These are phyloP conservation scores for Leptomonas pyrrhocoris DNA, from an alignment of 208 protist genomes.

Conservation along the genomic window DNA sequence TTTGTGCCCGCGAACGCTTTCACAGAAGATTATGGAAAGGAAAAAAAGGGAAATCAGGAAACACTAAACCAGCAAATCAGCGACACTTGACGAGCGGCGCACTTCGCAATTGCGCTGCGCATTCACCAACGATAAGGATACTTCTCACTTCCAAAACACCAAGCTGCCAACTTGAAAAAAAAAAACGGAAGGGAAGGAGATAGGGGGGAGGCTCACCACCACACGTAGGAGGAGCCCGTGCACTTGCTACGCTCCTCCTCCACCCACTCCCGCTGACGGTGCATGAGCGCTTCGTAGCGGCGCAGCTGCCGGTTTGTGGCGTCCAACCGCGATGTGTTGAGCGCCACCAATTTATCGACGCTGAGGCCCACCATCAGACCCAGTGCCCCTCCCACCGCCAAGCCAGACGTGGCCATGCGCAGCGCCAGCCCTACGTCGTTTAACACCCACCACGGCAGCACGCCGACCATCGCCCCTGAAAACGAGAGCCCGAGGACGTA, in stretches of 20 bases:
- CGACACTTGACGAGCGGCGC: no score
- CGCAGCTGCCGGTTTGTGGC: slow-evolving; percentile 73
- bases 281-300: slow-evolving; percentile 86
- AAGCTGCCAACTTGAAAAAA: neutral
- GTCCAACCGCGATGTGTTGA: slow-evolving; percentile 77
- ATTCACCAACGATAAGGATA: no score
- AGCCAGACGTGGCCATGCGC: slow-evolving; percentile 67
- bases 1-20: no score
- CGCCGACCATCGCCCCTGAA: slow-evolving; percentile 75
- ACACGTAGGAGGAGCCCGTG: slow-evolving; percentile 45
- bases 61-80: no score
- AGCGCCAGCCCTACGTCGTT: slow-evolving; percentile 57
- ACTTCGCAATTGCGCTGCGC: no score
- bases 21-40: no score
- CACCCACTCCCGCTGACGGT: slow-evolving; percentile 64
- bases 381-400: slow-evolving; percentile 63
- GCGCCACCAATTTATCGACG: slow-evolving; percentile 59
- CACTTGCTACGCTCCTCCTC: slow-evolving; percentile 47
- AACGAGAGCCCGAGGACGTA: slow-evolving; percentile 73
- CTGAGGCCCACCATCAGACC: slow-evolving; percentile 64
- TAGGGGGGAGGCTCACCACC: slow-evolving; percentile 53
- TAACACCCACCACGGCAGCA: slow-evolving; percentile 91
- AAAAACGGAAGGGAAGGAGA: neutral
- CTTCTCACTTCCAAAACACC: no score
- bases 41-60: no score